Evolutionary conservation across 2,329 filamentous ascomycete species (phyloP).

Genomic region (Apiospora pterosperma): DNA sequence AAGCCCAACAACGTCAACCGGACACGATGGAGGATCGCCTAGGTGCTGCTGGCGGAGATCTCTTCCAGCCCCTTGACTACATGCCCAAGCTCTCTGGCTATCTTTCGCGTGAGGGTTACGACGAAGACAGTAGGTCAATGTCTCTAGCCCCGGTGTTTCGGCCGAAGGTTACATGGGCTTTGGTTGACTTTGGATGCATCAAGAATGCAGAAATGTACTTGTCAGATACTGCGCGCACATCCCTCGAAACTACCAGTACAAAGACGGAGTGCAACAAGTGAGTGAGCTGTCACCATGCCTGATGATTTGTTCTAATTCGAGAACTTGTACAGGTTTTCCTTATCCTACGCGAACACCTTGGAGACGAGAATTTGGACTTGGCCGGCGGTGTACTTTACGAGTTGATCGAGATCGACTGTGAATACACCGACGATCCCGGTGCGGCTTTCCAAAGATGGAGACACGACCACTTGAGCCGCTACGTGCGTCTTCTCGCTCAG

Average conservation of each 20-base stretch:
- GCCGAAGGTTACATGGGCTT: not conserved
- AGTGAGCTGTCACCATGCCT: conserved; percentile 11
- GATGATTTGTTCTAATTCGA: not conserved
- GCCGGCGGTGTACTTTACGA: conserved; percentile 44
- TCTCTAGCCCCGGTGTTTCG: not conserved
- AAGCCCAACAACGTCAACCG: not conserved
- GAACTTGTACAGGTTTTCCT: conserved; percentile 32
- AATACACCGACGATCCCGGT: conserved; percentile 40
- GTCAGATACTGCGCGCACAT: conserved; percentile 40
- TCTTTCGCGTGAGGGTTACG: conserved; percentile 3
- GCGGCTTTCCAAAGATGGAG: conserved; percentile 45
- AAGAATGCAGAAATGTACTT: conserved; percentile 43
- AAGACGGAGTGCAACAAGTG: conserved; percentile 40
- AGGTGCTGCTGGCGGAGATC: not conserved
- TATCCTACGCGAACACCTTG: conserved; percentile 39
- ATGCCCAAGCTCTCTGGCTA: conserved; percentile 2
- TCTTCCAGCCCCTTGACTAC: not conserved
- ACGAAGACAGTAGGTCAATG: not conserved
- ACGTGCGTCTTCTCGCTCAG: conserved; percentile 28
- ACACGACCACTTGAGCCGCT: conserved; percentile 39
- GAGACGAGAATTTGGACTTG: conserved; percentile 40
- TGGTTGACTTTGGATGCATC: not conserved
- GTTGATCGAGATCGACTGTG: conserved; percentile 42
- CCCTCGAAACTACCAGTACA: conserved; percentile 43
- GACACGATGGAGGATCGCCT: not conserved